Percentiles rank a stretch among this genome's conserved stretches.
These are phyloP conservation scores for Scheffersomyces spartinae DNA, from an alignment of 805 yeast genomes.

Conservation along the genomic window DNA sequence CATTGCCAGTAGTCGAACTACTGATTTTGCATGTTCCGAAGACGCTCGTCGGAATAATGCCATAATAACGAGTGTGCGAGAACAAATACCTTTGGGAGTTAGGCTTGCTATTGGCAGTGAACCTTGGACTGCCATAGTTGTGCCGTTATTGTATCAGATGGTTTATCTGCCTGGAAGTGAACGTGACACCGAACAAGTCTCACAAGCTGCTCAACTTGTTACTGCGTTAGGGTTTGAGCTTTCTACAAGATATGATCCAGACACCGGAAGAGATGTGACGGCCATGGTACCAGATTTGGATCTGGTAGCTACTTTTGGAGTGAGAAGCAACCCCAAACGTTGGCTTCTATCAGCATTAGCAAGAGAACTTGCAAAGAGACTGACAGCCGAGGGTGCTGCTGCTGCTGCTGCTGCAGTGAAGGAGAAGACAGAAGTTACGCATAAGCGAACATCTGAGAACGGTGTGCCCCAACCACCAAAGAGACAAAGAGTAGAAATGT, in stretches of 20 bases:
- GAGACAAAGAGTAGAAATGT: constrained; percentile 13
- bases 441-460: background rate
- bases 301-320: no score
- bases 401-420: constrained; percentile 1
- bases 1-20: constrained; percentile 2
- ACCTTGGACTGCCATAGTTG: constrained; percentile 12
- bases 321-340: no score
- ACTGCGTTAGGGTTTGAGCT: no score
- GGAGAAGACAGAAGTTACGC: constrained; percentile 1
- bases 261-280: no score
- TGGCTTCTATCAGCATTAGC: no score
- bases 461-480: constrained; percentile 2
- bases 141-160: constrained; percentile 22
- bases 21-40: constrained; percentile 32
- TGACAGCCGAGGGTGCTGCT: background rate
- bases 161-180: constrained; percentile 17
- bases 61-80: constrained; percentile 16
- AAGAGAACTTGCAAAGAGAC: background rate
- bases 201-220: background rate
- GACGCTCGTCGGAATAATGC: constrained; percentile 19
- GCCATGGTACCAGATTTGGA: no score
- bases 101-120: constrained; percentile 17
- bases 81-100: constrained; percentile 16
- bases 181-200: constrained; percentile 7
- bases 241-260: no score